Evolutionary conservation across 768 basidiomycete species (phyloP).

Genomic region (Omphalotus guepiniiformis): DNA sequence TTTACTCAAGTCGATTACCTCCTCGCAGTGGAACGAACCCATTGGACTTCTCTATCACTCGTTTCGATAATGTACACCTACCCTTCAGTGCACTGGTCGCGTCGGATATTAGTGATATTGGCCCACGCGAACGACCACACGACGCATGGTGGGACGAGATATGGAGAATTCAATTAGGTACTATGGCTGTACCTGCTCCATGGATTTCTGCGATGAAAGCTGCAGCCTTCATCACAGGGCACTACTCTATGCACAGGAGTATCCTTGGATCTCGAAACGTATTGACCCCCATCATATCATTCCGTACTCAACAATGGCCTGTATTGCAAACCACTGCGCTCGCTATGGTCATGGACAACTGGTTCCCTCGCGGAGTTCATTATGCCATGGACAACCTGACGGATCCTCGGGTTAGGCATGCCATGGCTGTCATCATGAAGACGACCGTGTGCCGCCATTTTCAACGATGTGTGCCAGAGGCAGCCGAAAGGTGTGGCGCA

Average conservation of each 20-base stretch:
- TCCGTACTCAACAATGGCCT: slow-evolving; percentile 64
- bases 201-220: slow-evolving; percentile 50
- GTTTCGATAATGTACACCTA: slow-evolving; percentile 49
- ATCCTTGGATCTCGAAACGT: slow-evolving; percentile 38
- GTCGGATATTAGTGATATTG: slow-evolving; percentile 36
- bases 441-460: slow-evolving; percentile 51
- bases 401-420: slow-evolving; percentile 49
- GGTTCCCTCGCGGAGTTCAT: slow-evolving; percentile 36
- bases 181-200: slow-evolving; percentile 45
- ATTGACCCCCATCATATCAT: slow-evolving; percentile 52
- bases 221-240: slow-evolving; percentile 51
- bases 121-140: slow-evolving; percentile 34
- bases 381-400: slow-evolving; percentile 32
- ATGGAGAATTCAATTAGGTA: slow-evolving; percentile 52
- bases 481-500: slow-evolving; percentile 64
- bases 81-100: slow-evolving; percentile 47
- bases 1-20: slow-evolving; percentile 46
- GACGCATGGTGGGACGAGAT: slow-evolving; percentile 55
- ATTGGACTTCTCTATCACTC: slow-evolving; percentile 54
- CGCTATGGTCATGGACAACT: slow-evolving; percentile 46
- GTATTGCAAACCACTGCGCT: slow-evolving; percentile 49
- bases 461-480: slow-evolving; percentile 43
- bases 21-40: slow-evolving; percentile 49
- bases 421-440: slow-evolving; percentile 53
- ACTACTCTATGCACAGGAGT: slow-evolving; percentile 52